Base-by-base conservation (phyloP, 495 filamentous ascomycete genomes). In the Penicillium lividum region DNA sequence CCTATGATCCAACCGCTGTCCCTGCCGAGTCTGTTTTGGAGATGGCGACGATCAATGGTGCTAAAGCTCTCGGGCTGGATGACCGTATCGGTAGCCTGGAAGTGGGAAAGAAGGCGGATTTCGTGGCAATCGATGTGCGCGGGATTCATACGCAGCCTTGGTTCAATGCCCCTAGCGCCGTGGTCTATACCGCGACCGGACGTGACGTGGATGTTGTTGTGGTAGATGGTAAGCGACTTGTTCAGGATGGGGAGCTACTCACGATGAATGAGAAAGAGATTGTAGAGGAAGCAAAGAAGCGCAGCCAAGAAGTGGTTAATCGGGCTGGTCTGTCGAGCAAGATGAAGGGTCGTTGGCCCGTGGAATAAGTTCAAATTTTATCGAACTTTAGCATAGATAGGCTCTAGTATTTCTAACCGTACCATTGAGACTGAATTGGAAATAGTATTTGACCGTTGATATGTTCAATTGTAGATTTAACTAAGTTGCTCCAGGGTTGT, bases 81-180 rank as follows among this genome's bases (percentile, higher is more conserved):
- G 69, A 70, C 27, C 60, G 68, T 3, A 72, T 80, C 53, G 81
- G 81, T 4, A 82, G 80, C 62, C 57, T 84, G 45, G 78, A 81
- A 54, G 66, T 77, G 0, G 80, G 80, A 5, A 84, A 84, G 70
- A 81, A 82, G 59, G 81, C 81, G 3, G 80, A 83, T 59, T 80
- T 84, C 54, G 79, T 82, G 22, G 73, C 74, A 13, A 63, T 81
- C 51, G 75, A 81, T 62, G 66, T 73, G 8, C 72, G 72, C 2
- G 67, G 71, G 0, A 68, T 74, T 3, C 62, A 68, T 28, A 58
- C 52, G 49, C 69, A 72, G 62, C 73, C 72, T 8, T 74, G 70
- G 67, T 67, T 71, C 40, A 76, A 73, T 46, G 67, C 78, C 0
- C 76, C 76, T 10, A 80, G 74, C 48, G 77, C 74, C 0, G 70